Base-by-base conservation (phyloP, 176 grass and related monocot genomes). In the Typha latifolia region DNA sequence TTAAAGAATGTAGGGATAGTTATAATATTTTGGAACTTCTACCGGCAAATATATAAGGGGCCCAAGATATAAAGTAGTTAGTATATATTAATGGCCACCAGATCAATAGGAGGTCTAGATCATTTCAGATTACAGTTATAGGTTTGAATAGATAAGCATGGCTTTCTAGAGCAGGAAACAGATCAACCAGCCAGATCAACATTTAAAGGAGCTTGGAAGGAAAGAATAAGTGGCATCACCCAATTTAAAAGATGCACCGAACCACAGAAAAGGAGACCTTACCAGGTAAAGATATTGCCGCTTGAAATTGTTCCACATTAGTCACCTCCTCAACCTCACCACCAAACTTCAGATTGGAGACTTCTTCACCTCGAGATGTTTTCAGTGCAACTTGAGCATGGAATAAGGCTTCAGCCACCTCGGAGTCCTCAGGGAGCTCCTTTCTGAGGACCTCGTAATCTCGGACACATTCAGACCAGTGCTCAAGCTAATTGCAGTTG, bases 381-480 rank as follows among this genome's bases (percentile, higher is more conserved):
- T 84, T 87, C 47, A 96, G 43, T 34, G 83, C 84, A 0, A 87
- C 69, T 68, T 87, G 80, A n/a, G 86, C 83, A 51, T 79, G 81
- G 70, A 77, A 77, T 24, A 90, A 77, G 21, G 78, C 71, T 56
- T 90, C 80, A 3, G 78, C 72, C 21, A 87, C 76, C 22, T 87
- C 81, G 0, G 22, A 55, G 53, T 90, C 75, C 1, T 47, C 49
- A 32, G 83, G 83, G 80, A 86, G 73, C 23, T 82, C 68, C 51
- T 95, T 95, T 22, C n/a, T 49, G 48, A 86, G 81, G 61, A 72
- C 78, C 72, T 87, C 86, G 29, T 95, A 95, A 68, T 95, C 91
- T 47, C 78, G 53, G 15, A 95, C 86, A 77, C 80, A 72, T 75
- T 95, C 75, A 66, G 23, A 81, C 91, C 91, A 95, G 56, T 71